Evolutionary conservation across 2,329 filamentous ascomycete species (phyloP), one percentile per base, ranked within the genome.

Genomic region (Ophiocordyceps camponoti-saundersi): DNA sequence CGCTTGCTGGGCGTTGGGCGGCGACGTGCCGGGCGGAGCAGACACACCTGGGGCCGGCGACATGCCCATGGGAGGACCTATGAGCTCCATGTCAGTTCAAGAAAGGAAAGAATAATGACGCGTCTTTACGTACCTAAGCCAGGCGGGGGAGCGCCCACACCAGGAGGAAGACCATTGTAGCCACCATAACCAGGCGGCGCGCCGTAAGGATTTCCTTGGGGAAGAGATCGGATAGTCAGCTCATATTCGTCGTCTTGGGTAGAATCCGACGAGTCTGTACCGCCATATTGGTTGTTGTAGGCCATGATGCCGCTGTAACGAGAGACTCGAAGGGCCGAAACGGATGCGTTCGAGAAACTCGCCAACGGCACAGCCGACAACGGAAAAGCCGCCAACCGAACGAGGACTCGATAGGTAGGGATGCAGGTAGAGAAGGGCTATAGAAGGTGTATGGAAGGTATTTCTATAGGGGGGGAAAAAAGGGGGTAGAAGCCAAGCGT

Each of bases 1-100:
- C 68, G 84, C 76, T 69, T 85, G 83, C 56, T 80, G 74, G 61
- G 73, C 72, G 63, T 77, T 85, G 59, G 79, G 72, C 70, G 83
- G 82, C 83, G 76, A 79, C 62, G 88, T 85, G 61, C 87, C 88
- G 57, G 88, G 88, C 63, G 84, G 80, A 59, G 84, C 79, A 59
- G 32, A 13, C 44, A 45, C 40, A 22, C 80, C 80, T 61, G 82
- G 73, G 58, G 82, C 77, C 61, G 81, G 73, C 57, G 81, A 75
- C 77, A 87, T 85, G 68, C 83, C 85, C 69, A 85, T 84, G 60
- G 85, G 83, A 65, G 82, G 75, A 64, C 77, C 82, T 86, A 51
- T 18, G 18, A 52, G 36, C 40, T 22, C 46, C 41, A 21, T 20
- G 44, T 46, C 48, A 48, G 43, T 20, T 18, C n/a, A 39, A 16